Evolutionary conservation across 345 rosid genomes (phyloP), one percentile per base, ranked within the genome.

Genomic region (Hibiscus mutabilis): DNA sequence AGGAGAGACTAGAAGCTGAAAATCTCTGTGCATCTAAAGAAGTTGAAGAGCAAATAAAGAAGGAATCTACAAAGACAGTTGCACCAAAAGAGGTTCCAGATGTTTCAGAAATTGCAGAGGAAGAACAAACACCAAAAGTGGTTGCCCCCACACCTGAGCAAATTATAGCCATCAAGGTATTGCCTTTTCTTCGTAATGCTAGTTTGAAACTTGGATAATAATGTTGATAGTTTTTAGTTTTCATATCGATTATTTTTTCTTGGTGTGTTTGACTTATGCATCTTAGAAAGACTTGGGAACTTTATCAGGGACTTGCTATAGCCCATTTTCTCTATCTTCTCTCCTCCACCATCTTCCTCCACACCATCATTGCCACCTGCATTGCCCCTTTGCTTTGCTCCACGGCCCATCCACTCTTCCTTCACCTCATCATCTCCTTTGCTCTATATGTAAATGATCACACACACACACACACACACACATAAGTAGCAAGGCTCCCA

Each of bases 131-230:
- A 69, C 97, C 91, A 0, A 86, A 89, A 84, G 84, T 89, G 78
- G 91, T 89, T 73, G 89, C 93, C 55, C 97, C 99, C 6, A 96
- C 99, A 47, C 93, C 87, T 6, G 98, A 96, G 85, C 96, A 96
- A 78, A 91, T 96, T 72, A 73, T 88, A 74, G 97, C 98, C 2
- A 96, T 96, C 78, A 96, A 92, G 99, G 99, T 96, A 82, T 69
- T 37, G 13, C 37, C 46, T 53, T 52, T 68, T 68, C 31, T n/a
- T 53, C 0, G 6, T 31, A 31, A 52, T 68, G 12, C 19, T 53
- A 18, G 25, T 51, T 31, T 68, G 7, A 33, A 29, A 31, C 46
- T 25, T 3, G 16, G 24, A 47, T 25, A 22, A 44, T 22, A 15
- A 24, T 46, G 57, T 66, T 66, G 35, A 15, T 47, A 8, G 24